Conservation (phyloP, 768 basidiomycete species). For the Boletus tomentosulus region DNA sequence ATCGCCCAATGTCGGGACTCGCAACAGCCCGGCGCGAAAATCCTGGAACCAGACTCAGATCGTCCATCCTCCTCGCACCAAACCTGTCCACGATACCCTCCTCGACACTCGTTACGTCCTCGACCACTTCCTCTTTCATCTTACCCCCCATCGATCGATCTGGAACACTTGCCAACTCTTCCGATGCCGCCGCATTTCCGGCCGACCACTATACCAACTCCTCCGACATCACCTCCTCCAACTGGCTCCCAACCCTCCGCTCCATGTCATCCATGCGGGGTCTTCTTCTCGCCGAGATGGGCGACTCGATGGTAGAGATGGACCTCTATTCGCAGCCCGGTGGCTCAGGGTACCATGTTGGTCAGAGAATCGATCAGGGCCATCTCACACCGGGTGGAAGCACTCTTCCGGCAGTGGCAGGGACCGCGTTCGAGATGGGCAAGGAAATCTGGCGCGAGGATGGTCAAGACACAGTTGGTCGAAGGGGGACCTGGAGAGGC, state of each 20-base stretch:
- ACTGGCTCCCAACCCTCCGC: conserved; percentile 27
- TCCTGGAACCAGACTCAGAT: conserved; percentile 5
- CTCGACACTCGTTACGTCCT: conserved; percentile 21
- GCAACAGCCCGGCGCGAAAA: background rate
- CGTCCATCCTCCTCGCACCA: conserved; percentile 16
- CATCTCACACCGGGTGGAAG: conserved; percentile 30
- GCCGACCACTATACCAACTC: conserved; percentile 3
- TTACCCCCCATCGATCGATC: conserved; percentile 13
- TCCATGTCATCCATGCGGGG: conserved; percentile 44
- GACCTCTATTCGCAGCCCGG: conserved; percentile 32
- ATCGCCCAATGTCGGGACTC: conserved; percentile 9
- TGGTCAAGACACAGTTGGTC: background rate
- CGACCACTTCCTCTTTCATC: conserved; percentile 24
- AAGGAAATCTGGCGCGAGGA: conserved; percentile 23
- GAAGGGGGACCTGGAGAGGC: conserved; percentile 16
- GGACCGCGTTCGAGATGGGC: conserved; percentile 13
- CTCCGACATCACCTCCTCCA: conserved; percentile 3
- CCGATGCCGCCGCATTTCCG: conserved; percentile 20
- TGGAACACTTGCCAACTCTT: conserved; percentile 7
- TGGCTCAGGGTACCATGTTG: conserved; percentile 38
- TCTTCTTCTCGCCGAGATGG: conserved; percentile 44
- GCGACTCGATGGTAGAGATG: conserved; percentile 45
- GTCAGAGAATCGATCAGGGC: conserved; percentile 36
- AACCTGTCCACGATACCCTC: conserved; percentile 28
- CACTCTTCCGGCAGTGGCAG: conserved; percentile 10